phyloP scores from a whole-genome alignment of 305 asterid genomes.

The Andrographis paniculata region DNA sequence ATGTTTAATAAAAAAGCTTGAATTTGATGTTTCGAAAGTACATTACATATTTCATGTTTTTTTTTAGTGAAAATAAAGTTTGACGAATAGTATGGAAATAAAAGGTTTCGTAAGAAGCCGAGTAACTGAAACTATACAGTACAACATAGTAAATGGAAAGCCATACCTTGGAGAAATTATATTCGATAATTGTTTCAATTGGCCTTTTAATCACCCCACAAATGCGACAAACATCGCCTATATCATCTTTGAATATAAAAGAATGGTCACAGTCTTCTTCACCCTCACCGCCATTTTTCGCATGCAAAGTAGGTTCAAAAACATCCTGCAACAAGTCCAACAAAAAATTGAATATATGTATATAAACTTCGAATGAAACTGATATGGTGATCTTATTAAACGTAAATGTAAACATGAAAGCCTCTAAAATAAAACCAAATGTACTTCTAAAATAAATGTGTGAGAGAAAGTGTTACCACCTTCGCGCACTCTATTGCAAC shows the following conservation, averaged over 20 bases:
- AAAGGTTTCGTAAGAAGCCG: slow-evolving; percentile 11
- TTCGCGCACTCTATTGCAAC: slow-evolving; percentile 73
- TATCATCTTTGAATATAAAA: slow-evolving; percentile 80
- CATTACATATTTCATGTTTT: no score
- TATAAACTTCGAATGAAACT: no score
- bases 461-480: slow-evolving; percentile 40
- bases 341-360: no score
- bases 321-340: slow-evolving; percentile 43
- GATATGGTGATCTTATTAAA: no score
- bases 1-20: no score
- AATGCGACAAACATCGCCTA: slow-evolving; percentile 90
- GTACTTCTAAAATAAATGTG: background rate
- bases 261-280: slow-evolving; percentile 85
- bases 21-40: no score
- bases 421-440: background rate
- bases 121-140: background rate
- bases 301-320: slow-evolving; percentile 30
- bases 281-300: slow-evolving; percentile 35
- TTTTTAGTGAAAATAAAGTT: no score
- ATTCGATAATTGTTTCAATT: slow-evolving; percentile 83
- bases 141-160: slow-evolving; percentile 10
- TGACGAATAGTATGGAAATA: no score
- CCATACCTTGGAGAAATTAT: slow-evolving; percentile 75
- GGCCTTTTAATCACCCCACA: slow-evolving; percentile 86
- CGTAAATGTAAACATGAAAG: no score